A percentile compares a stretch with the other conserved stretches of the same genome.
Conservation (phyloP, 2,329 filamentous ascomycete species). For the Didymella arachidicola region DNA sequence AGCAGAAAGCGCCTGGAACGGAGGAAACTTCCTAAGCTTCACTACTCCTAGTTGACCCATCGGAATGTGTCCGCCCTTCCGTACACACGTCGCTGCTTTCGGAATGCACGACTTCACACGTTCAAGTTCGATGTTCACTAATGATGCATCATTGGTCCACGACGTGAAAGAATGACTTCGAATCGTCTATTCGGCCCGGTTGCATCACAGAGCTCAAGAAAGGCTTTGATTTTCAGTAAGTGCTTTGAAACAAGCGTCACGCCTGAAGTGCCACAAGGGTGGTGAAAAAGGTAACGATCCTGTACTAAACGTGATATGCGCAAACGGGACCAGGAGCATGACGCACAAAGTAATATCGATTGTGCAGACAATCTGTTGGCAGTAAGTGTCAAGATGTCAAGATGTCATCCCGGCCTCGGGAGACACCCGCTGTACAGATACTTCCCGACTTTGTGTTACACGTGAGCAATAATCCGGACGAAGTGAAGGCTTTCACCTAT, state of each 20-base stretch:
- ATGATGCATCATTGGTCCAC: neutral
- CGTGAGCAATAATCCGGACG: neutral
- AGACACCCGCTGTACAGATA: conserved; percentile 15
- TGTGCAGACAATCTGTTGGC: neutral
- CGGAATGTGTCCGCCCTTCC: neutral
- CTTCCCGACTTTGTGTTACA: conserved; percentile 13
- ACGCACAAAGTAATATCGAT: neutral
- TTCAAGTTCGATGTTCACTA: neutral
- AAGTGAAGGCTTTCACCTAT: conserved; percentile 7
- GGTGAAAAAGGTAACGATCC: neutral
- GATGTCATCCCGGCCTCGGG: conserved; percentile 2
- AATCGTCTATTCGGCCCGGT: neutral
- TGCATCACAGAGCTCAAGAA: neutral
- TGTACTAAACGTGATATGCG: neutral
- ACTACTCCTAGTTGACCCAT: neutral
- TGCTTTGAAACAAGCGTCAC: neutral
- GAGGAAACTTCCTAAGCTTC: neutral
- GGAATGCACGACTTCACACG: conserved; percentile 7
- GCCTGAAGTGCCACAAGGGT: neutral
- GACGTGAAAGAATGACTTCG: conserved; percentile 12
- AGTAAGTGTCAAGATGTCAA: neutral
- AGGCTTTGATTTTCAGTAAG: neutral
- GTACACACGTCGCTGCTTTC: neutral
- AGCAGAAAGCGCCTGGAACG: neutral
- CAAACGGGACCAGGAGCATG: neutral